Evolutionary conservation across 176 grass and related monocot genomes (phyloP).

Genomic region (Cenchrus americanus): DNA sequence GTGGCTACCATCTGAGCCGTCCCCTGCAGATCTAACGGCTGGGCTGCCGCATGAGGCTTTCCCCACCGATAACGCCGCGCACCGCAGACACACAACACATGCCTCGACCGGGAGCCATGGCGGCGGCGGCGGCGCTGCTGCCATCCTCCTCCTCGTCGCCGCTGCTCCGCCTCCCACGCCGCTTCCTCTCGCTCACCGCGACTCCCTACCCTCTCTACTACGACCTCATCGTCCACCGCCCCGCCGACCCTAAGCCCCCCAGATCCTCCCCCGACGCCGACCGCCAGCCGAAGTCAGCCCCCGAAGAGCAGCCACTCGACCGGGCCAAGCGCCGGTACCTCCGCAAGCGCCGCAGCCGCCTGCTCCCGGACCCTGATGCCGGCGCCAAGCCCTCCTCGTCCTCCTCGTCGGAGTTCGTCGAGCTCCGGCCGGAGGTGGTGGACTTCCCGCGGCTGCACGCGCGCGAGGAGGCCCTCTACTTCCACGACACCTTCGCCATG

Average conservation of each 20-base stretch:
- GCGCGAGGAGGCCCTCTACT: slow-evolving; percentile 93
- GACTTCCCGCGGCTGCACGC: slow-evolving; percentile 94
- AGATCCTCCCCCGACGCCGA: slow-evolving; percentile 28
- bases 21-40: background rate
- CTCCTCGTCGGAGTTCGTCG: slow-evolving; percentile 54
- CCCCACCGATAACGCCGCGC: slow-evolving; percentile 13
- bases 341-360: slow-evolving; percentile 51
- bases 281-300: background rate
- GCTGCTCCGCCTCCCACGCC: slow-evolving; percentile 10
- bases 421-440: slow-evolving; percentile 82
- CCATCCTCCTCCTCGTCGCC: slow-evolving; percentile 26
- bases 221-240: slow-evolving; percentile 78
- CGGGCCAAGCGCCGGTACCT: slow-evolving; percentile 62
- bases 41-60: background rate
- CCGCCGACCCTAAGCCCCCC: slow-evolving; percentile 44
- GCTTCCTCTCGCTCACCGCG: slow-evolving; percentile 68
- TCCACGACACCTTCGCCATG: slow-evolving; percentile 89
- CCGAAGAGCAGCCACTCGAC: slow-evolving; percentile 48
- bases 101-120: slow-evolving; percentile 43
- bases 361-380: slow-evolving; percentile 45
- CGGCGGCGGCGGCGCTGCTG: slow-evolving; percentile 35
- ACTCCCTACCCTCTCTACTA: slow-evolving; percentile 91
- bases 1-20: background rate
- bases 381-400: slow-evolving; percentile 40
- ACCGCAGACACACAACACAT: slow-evolving; percentile 14